Evolutionary conservation across 192 early-diverging fungal genomes (phyloP).

Genomic region (Backusella psychrophila): DNA sequence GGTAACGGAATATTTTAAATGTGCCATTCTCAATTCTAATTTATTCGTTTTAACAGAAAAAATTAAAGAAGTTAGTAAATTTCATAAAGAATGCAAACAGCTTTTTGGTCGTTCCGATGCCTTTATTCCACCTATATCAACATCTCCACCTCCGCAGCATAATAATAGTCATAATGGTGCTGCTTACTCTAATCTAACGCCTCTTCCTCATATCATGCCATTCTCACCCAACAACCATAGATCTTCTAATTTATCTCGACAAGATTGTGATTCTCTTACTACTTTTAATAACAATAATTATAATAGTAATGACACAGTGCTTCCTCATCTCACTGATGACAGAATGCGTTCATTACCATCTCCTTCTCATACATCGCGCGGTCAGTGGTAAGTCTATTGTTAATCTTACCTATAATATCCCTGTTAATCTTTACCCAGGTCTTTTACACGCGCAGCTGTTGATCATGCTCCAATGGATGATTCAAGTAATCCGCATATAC

Average conservation of each 20-base stretch:
- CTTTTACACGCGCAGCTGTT: background rate
- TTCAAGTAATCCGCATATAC: background rate
- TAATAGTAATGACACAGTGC: background rate
- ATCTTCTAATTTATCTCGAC: background rate
- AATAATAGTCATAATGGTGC: background rate
- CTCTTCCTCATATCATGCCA: background rate
- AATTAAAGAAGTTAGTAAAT: constrained; percentile 11
- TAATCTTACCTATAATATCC: too few relatives aligned
- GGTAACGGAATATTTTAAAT: background rate
- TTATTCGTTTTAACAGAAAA: background rate
- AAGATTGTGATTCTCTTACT: background rate
- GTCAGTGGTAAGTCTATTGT: background rate
- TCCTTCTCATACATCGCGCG: background rate
- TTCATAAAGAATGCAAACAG: constrained; percentile 6
- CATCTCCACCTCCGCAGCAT: background rate
- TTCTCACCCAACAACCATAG: background rate
- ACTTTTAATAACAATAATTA: background rate
- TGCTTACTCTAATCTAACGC: background rate
- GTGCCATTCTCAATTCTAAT: background rate
- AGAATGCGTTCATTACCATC: background rate
- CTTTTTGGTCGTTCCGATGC: constrained; percentile 3
- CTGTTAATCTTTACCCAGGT: background rate
- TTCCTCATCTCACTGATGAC: background rate
- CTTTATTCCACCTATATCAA: background rate
- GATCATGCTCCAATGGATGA: background rate